Evolutionary conservation across 768 basidiomycete species (phyloP), one percentile per base, ranked within the genome.

Genomic region (Clitopilus hobsonii): DNA sequence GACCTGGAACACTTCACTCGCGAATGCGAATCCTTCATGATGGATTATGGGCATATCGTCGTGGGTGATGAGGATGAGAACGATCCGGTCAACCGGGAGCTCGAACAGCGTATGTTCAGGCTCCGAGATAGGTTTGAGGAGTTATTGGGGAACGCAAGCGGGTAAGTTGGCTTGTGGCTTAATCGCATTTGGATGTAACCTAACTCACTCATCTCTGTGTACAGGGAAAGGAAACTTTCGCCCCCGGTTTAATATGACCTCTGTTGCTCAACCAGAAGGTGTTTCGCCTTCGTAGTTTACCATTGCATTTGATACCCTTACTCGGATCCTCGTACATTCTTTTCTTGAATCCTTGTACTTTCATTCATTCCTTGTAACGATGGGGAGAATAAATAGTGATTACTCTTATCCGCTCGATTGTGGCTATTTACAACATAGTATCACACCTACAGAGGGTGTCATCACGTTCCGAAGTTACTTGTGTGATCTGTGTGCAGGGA

Each of bases 1-100:
- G 84, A 85, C 55, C 73, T 90, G 1, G 83, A 88, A 22, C 77
- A 82, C n/a, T 91, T 83, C 59, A 69, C 89, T 23, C 82, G 88
- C 24, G 84, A 88, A 58, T 74, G 75, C 30, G 62, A 75, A 47
- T 79, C 81, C 2, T 86, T 85, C 60, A 60, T 75, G 52, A 70
- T 87, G 62, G 88, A 89, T 59, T 65, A 77, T 52, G 87, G 80
- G 0, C 75, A 80, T 52, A 50, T 69, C 10, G 71, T 73, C 3
- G 51, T 69, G 16, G 72, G 73, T 24, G 41, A 45, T 4, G 41
- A 20, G 4, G 58, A 61, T 41, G 60, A 60, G 26, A 63, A 75
- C 16, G 56, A 61, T 3, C 58, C 51, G 1, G 5, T 20, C 22
- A 20, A 23, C 5, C 16, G 22, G n/a, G 41, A 45, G 6, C 41